These are phyloP conservation scores for Wilcoxina mikolae DNA, from an alignment of 495 filamentous ascomycete species.

Conservation along the genomic window DNA sequence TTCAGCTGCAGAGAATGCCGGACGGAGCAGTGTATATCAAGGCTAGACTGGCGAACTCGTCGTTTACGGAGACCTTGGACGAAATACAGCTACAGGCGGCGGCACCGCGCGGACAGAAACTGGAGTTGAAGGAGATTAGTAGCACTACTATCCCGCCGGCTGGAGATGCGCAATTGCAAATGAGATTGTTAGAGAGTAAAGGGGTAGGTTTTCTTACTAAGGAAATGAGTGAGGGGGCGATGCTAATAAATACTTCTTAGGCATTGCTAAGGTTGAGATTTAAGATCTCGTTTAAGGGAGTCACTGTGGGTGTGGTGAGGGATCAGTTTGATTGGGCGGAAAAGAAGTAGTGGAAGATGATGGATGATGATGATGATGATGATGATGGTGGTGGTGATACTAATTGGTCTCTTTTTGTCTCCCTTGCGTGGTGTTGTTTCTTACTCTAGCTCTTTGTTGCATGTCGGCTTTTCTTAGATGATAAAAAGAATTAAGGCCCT, in stretches of 20 bases:
- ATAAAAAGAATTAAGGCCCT: too few relatives aligned
- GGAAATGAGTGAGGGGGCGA: constrained; percentile 16
- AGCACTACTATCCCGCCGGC: constrained; percentile 58
- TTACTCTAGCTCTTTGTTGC: too few relatives aligned
- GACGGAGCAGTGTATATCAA: constrained; percentile 58
- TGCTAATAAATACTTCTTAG: constrained; percentile 21
- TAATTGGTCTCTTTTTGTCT: too few relatives aligned
- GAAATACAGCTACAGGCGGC: constrained; percentile 77
- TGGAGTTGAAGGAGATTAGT: constrained; percentile 78
- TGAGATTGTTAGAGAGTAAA: constrained; percentile 68
- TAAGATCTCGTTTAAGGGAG: constrained; percentile 64
- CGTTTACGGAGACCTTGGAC: constrained; percentile 47
- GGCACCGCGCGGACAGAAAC: constrained; percentile 85
- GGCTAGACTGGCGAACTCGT: constrained; percentile 67
- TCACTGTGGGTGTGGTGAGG: constrained; percentile 51
- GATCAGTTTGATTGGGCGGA: constrained; percentile 97
- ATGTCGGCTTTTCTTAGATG: too few relatives aligned
- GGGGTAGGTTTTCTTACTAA: constrained; percentile 51
- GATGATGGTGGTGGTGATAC: too few relatives aligned
- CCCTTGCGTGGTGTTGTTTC: too few relatives aligned
- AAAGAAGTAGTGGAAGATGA: constrained; percentile 8
- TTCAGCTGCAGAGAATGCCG: constrained; percentile 67
- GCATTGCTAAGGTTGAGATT: constrained; percentile 67
- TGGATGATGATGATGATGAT: too few relatives aligned
- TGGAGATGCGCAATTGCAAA: constrained; percentile 69